Evolutionary conservation across 1,139 yeast genomes (phyloP).

Genomic region (Geotrichum aggregatum): DNA sequence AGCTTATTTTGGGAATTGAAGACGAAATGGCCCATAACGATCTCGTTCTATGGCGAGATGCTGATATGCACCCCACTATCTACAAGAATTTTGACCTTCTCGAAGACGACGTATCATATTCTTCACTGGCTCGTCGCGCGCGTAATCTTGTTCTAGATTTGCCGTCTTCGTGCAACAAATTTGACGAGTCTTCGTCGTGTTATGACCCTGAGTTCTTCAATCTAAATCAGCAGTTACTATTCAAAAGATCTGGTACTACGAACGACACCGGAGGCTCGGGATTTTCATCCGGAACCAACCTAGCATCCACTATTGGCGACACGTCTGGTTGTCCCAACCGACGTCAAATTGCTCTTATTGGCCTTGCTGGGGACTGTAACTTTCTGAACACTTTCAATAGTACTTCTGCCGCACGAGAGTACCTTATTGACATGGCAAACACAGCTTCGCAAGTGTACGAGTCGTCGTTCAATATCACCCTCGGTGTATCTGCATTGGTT

Average conservation of each 20-base stretch:
- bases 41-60: conserved; percentile 37
- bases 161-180: background rate
- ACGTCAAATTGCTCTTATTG: conserved; percentile 38
- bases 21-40: conserved; percentile 15
- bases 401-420: conserved; percentile 34
- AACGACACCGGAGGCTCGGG: conserved; percentile 34
- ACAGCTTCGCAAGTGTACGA: conserved; percentile 41
- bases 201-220: conserved; percentile 15
- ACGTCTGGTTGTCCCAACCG: conserved; percentile 39
- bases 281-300: conserved; percentile 34
- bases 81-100: conserved; percentile 18
- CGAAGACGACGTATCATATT: conserved; percentile 12
- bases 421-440: conserved; percentile 38
- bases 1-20: conserved; percentile 22
- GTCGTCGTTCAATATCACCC: conserved; percentile 38
- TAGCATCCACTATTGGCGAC: conserved; percentile 36
- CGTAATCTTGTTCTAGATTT: background rate
- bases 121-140: conserved; percentile 1
- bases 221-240: conserved; percentile 1
- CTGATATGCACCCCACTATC: conserved; percentile 30
- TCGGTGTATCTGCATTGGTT: conserved; percentile 34
- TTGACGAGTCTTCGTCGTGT: conserved; percentile 15
- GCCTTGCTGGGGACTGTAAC: conserved; percentile 43
- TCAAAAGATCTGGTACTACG: conserved; percentile 21
- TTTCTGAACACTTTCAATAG: conserved; percentile 34